A percentile compares a stretch with the other conserved stretches of the same genome.
Evolutionary conservation across 2,329 filamentous ascomycete genomes (phyloP).

Genomic region (Cladosporium halotolerans): DNA sequence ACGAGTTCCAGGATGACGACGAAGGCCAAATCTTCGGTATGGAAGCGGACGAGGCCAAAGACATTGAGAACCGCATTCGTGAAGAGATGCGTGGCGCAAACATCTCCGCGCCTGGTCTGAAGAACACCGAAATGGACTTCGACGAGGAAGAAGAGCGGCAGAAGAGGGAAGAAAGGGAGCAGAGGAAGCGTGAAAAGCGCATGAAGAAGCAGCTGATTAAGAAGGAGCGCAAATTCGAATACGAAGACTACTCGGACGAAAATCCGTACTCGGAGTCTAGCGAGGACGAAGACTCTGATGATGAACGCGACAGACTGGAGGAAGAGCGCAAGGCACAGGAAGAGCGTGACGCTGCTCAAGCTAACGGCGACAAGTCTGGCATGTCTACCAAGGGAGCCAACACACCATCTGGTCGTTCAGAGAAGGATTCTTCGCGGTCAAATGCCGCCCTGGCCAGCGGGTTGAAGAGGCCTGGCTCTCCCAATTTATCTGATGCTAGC

Average conservation of each 20-base stretch:
- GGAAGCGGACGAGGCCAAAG: conserved; percentile 65
- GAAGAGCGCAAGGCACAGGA: conserved; percentile 52
- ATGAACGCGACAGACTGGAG: conserved; percentile 56
- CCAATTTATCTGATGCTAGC: conserved; percentile 82
- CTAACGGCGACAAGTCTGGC: conserved; percentile 47
- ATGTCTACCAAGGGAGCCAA: conserved; percentile 64
- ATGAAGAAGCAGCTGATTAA: conserved; percentile 76
- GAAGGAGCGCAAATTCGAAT: conserved; percentile 79
- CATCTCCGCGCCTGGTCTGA: conserved; percentile 57
- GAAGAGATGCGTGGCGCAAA: conserved; percentile 81
- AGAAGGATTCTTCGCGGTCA: conserved; percentile 46
- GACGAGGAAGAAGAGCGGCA: conserved; percentile 64
- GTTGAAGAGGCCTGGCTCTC: conserved; percentile 79
- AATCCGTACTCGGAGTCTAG: conserved; percentile 39
- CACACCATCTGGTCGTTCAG: conserved; percentile 55
- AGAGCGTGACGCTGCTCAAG: conserved; percentile 43
- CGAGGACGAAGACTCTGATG: conserved; percentile 58
- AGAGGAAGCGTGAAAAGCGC: conserved; percentile 67
- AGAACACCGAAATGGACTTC: conserved; percentile 38
- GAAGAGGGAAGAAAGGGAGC: conserved; percentile 60
- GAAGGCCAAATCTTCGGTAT: conserved; percentile 72
- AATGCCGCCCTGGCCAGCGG: conserved; percentile 37
- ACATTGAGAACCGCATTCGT: conserved; percentile 60
- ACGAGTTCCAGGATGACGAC: conserved; percentile 81
- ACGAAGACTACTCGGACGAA: conserved; percentile 60